These are phyloP conservation scores for Pythium biforme DNA, from an alignment of 352 stramenopile genomes.

Conservation along the genomic window DNA sequence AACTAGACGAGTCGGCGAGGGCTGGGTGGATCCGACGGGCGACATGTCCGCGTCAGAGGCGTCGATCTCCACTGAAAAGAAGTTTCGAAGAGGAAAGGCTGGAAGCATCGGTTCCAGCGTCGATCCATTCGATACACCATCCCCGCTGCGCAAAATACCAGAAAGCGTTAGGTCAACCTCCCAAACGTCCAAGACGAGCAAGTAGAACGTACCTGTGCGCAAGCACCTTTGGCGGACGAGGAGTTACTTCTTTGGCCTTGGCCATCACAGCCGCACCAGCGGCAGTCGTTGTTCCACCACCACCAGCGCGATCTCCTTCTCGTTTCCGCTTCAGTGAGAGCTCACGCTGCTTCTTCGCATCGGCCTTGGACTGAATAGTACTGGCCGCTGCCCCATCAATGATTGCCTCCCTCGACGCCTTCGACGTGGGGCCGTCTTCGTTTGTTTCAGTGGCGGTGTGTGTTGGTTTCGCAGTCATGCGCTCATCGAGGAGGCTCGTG, in stretches of 20 bases:
- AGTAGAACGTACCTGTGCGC: slow-evolving; percentile 41
- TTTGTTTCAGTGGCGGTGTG: neutral
- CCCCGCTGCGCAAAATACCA: neutral
- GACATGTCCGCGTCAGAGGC: slow-evolving; percentile 7
- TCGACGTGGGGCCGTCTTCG: neutral
- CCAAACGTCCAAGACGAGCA: neutral
- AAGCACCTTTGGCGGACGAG: slow-evolving; percentile 50
- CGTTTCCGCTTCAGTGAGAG: slow-evolving; percentile 67
- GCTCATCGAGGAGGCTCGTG: slow-evolving; percentile 50
- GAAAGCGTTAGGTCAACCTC: neutral
- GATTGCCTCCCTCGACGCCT: neutral
- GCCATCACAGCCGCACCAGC: slow-evolving; percentile 27
- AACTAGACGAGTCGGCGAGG: slow-evolving; percentile 1
- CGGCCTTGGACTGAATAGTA: neutral
- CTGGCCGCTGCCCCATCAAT: neutral
- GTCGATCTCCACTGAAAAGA: slow-evolving; percentile 68
- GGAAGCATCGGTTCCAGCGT: slow-evolving; percentile 43
- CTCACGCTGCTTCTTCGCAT: slow-evolving; percentile 22
- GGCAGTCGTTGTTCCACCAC: slow-evolving; percentile 18
- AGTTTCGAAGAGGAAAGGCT: slow-evolving; percentile 51
- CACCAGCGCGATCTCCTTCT: slow-evolving; percentile 38
- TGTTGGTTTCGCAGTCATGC: slow-evolving; percentile 42
- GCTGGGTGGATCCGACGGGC: slow-evolving; percentile 1
- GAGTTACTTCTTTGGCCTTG: slow-evolving; percentile 63
- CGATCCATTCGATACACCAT: slow-evolving; percentile 2